Base-by-base conservation (phyloP, 2,329 filamentous ascomycete genomes). In the Phyllosticta citriasiana region DNA sequence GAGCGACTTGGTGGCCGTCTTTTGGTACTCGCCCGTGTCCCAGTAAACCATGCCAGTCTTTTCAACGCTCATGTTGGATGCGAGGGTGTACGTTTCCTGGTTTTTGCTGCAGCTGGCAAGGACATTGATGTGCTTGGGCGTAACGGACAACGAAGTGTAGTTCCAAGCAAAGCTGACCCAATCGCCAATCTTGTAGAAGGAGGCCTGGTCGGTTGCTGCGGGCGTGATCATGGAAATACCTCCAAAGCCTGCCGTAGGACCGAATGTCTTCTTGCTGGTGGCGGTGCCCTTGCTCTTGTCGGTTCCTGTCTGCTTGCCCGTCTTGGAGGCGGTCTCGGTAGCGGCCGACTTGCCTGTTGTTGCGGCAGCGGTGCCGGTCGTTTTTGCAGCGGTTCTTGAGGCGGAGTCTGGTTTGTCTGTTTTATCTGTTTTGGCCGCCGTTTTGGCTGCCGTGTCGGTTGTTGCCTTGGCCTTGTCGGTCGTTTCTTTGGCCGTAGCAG, bases 121-220 rank as follows among this genome's bases (percentile, higher is more conserved):
- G 47, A 88, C 78, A 66, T 88, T 83, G 66, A 88, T 75, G 53
- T 78, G 79, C 1, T 78, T 77, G 0, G 85, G 85, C 0, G 82
- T 83, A 19, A 81, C 76, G 22, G 77, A 79, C 25, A 88, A 74
- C 10, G 82, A 85, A 14, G 85, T 88, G 73, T 87, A 88, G 72
- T 88, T 88, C 85, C 85, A 88, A 22, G 77, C 80, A 66, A 88
- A 86, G 0, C 84, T 87, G 30, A 87, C 74, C 63, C 76, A 78
- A 53, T 87, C 78, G 19, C 82, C 82, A 65, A 87, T 81, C 71
- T 86, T 87, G 78, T 84, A 87, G 73, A 82, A 87, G 60, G 80
- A 79, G 4, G 79, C 74, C 16, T 78, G 75, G 8, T 77, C 76
- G 7, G 74, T 70, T 8, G 76, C 70, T 57, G 76, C 75, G 2